A percentile compares a stretch with the other conserved stretches of the same genome.
phyloP scores from a whole-genome alignment of 2,329 filamentous ascomycete species.

The Dothideomycetes sp. region DNA sequence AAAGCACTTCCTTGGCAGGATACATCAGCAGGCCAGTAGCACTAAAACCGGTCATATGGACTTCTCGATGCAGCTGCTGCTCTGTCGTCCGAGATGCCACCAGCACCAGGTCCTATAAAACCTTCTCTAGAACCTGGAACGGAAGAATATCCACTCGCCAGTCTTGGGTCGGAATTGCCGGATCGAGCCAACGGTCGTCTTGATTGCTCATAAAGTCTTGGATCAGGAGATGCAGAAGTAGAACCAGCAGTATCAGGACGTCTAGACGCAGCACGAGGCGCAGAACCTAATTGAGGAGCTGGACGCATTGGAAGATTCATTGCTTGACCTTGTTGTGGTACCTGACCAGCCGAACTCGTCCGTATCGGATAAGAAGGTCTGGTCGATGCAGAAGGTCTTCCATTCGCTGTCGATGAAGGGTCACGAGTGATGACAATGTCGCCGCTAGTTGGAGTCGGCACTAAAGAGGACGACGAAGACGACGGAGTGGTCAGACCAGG shows the following conservation, averaged over 20 bases:
- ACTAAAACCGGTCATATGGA: background rate
- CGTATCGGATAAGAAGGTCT: slow-evolving; percentile 30
- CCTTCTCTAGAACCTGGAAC: background rate
- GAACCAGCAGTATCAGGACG: background rate
- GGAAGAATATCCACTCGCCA: background rate
- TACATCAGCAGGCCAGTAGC: no score
- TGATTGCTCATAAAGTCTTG: background rate
- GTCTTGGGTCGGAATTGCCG: background rate
- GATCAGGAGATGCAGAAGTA: background rate
- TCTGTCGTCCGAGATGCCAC: background rate
- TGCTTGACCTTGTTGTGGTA: slow-evolving; percentile 16
- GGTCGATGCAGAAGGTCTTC: slow-evolving; percentile 15
- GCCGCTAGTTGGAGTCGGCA: slow-evolving; percentile 18
- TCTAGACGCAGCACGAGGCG: background rate
- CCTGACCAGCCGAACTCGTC: slow-evolving; percentile 28
- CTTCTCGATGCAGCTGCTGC: background rate
- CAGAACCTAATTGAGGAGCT: slow-evolving; percentile 18
- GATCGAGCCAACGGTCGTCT: background rate
- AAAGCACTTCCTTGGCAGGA: no score
- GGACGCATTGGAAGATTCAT: slow-evolving; percentile 37
- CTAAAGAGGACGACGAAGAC: slow-evolving; percentile 9
- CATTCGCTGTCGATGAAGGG: no score
- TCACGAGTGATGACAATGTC: slow-evolving; percentile 20
- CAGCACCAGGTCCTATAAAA: background rate
- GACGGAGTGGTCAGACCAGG: slow-evolving; percentile 11